Percentiles rank a stretch among this genome's conserved stretches.
phyloP scores from a whole-genome alignment of 805 yeast species.

The Kodamaea fukazawae region DNA sequence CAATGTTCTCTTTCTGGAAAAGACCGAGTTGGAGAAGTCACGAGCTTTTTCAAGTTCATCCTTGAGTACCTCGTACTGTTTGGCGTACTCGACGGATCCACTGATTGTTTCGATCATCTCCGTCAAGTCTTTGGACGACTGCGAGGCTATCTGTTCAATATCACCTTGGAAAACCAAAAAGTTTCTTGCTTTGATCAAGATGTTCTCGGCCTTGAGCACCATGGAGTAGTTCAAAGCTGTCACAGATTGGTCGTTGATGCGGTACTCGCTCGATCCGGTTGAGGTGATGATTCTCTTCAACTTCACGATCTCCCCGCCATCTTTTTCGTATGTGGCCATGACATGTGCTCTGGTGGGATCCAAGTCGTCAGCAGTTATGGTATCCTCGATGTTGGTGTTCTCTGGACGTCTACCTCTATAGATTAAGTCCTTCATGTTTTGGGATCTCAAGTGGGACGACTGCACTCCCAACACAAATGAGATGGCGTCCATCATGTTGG shows the following conservation, averaged over 20 bases:
- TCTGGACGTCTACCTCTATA: slow-evolving; percentile 59
- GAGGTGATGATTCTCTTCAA: slow-evolving; percentile 61
- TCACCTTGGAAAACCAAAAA: slow-evolving; percentile 96
- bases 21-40: slow-evolving; percentile 59
- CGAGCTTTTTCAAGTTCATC: slow-evolving; percentile 66
- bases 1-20: slow-evolving; percentile 65
- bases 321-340: slow-evolving; percentile 68
- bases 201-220: slow-evolving; percentile 71
- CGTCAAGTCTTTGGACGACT: slow-evolving; percentile 73
- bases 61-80: slow-evolving; percentile 63
- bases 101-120: slow-evolving; percentile 76
- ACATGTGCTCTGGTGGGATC: slow-evolving; percentile 67
- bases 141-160: slow-evolving; percentile 89
- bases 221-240: slow-evolving; percentile 63
- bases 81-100: slow-evolving; percentile 68
- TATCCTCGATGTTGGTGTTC: slow-evolving; percentile 12
- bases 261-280: slow-evolving; percentile 65
- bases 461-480: slow-evolving; percentile 89
- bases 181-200: slow-evolving; percentile 83
- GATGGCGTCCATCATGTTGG: slow-evolving; percentile 96
- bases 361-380: slow-evolving; percentile 17
- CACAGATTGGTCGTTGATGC: slow-evolving; percentile 58
- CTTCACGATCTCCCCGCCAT: slow-evolving; percentile 54
- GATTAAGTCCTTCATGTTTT: slow-evolving; percentile 68
- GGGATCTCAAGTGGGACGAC: slow-evolving; percentile 72